Evolutionary conservation across 345 rosid species (phyloP), one percentile per base, ranked within the genome.

Genomic region (Citrus reticulata): DNA sequence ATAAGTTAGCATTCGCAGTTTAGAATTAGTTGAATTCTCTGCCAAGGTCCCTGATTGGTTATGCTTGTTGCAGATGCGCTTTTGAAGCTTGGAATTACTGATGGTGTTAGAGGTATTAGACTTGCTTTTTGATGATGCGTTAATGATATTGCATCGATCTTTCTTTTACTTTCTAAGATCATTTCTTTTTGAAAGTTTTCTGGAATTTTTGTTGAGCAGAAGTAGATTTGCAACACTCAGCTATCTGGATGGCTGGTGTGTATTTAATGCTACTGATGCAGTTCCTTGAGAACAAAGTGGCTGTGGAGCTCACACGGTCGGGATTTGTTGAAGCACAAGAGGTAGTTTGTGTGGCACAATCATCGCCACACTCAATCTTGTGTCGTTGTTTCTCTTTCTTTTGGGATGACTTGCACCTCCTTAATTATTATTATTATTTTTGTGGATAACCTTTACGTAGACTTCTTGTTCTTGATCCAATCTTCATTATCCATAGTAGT

Each of bases 181-280:
- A 63, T 70, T 30, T 80, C 69, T 20, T 39, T 40, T 46, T 46
- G 13, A 46, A 46, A 57, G 64, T 67, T 71, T 46, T 57, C 70
- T 72, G 61, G 24, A 67, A 65, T 63, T 72, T 79, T 32, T 83
- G 39, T 88, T 74, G 46, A 25, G 85, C 91, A 95, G 99, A 96
- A 86, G 89, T 85, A 82, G 97, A 96, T 84, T 87, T 96, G 90
- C 91, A 88, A 72, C 95, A 93, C 80, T 90, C 98, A 6, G 92
- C 95, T 72, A 94, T 96, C 72, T 91, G 98, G 98, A 96, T 93
- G 95, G 98, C 95, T 84, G 92, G 98, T 74, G 90, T 96, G 60
- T 94, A 93, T 83, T 87, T 96, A 70, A 89, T 94, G 94, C 89
- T 96, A 61, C 81, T 94, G 76, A 91, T 96, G 98, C 99, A 96